Percentiles rank a stretch among this genome's conserved stretches.
These are phyloP conservation scores for Oryza coarctata DNA, from an alignment of 176 grass and related monocot genomes.

Conservation along the genomic window DNA sequence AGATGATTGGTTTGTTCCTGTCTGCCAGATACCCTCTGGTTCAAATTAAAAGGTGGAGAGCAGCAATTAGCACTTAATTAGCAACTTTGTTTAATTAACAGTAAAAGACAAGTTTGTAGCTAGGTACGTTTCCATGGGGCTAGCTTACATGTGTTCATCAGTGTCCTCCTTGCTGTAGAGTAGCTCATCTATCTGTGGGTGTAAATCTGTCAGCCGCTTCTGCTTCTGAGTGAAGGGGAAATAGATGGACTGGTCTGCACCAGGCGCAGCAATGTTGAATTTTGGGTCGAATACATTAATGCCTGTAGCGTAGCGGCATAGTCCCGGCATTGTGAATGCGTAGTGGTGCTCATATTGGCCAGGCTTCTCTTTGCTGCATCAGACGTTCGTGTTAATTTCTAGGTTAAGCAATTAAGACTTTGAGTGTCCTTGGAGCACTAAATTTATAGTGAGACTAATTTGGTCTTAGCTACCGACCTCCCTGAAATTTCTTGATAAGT, in stretches of 20 bases:
- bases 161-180: constrained; percentile 62
- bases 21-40: constrained; percentile 62
- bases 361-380: constrained; percentile 62
- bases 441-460: neutral
- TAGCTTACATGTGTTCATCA: constrained; percentile 61
- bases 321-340: constrained; percentile 66
- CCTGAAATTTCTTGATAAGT: constrained; percentile 84
- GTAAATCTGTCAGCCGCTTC: constrained; percentile 52
- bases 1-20: constrained; percentile 64
- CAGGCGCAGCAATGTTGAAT: constrained; percentile 77
- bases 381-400: neutral
- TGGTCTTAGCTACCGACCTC: constrained; percentile 34
- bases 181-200: constrained; percentile 62
- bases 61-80: neutral
- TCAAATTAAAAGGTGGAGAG: neutral
- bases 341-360: constrained; percentile 73
- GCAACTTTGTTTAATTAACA: neutral
- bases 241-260: constrained; percentile 69
- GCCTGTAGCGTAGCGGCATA: constrained; percentile 62
- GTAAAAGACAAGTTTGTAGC: neutral
- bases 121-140: too few relatives aligned
- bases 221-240: constrained; percentile 73
- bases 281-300: constrained; percentile 75
- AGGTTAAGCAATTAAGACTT: neutral
- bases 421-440: neutral